These are phyloP conservation scores for Saraca asoca DNA, from an alignment of 331 rosid genomes.

Conservation along the genomic window DNA sequence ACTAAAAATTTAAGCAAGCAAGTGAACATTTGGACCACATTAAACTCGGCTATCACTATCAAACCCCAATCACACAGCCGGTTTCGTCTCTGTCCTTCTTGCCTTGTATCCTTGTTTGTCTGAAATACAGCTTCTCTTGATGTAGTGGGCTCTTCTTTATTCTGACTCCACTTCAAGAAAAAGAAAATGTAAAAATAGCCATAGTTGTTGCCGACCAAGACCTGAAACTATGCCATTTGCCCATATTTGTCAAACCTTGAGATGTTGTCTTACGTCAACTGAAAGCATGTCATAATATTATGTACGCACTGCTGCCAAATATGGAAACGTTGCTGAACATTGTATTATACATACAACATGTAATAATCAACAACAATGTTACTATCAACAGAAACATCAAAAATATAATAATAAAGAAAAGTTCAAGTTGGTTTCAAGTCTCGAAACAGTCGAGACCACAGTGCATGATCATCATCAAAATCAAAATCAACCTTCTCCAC, in stretches of 20 bases:
- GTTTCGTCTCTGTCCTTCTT: too few relatives aligned
- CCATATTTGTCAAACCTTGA: not conserved
- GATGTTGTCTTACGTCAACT: not conserved
- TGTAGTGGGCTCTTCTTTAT: too few relatives aligned
- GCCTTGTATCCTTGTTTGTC: too few relatives aligned
- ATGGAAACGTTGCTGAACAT: constrained; percentile 18
- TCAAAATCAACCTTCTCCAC: constrained; percentile 45
- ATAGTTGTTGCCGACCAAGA: too few relatives aligned
- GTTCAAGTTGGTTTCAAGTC: constrained; percentile 79
- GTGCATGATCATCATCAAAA: constrained; percentile 58
- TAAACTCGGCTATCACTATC: too few relatives aligned
- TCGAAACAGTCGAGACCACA: constrained; percentile 81
- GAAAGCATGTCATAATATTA: not conserved
- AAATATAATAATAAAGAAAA: constrained; percentile 9
- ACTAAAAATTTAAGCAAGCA: too few relatives aligned
- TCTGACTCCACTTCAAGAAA: too few relatives aligned
- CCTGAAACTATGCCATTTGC: constrained; percentile 2
- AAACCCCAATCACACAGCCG: too few relatives aligned
- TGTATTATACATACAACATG: not conserved
- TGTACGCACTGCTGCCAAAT: constrained; percentile 22
- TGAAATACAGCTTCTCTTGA: too few relatives aligned
- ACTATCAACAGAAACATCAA: constrained; percentile 7
- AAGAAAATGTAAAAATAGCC: too few relatives aligned
- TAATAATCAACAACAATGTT: not conserved
- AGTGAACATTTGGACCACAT: too few relatives aligned